phyloP scores from a whole-genome alignment of 169 alveolate genomes.

The Theileria orientalis region DNA sequence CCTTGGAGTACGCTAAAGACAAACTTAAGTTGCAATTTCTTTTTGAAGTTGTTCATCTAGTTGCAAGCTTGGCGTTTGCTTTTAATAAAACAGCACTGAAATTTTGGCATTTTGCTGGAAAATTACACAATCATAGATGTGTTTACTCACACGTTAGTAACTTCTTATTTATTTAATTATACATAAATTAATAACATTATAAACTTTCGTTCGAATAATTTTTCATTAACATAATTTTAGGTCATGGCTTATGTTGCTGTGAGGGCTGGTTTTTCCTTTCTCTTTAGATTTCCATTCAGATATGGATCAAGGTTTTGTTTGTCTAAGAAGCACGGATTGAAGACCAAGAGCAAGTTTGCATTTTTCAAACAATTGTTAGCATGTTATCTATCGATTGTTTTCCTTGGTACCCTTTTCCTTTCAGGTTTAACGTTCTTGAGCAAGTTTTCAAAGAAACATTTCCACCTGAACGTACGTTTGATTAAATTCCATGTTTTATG shows the following conservation, averaged over 20 bases:
- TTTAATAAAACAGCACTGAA: neutral
- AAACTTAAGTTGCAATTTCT: neutral
- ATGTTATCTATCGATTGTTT: neutral
- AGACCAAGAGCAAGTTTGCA: neutral
- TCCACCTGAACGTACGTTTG: neutral
- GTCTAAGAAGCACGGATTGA: neutral
- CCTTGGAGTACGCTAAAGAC: neutral
- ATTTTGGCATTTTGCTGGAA: neutral
- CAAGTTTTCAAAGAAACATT: neutral
- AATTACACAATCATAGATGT: neutral
- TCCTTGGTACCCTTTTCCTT: neutral
- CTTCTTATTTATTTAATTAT: neutral
- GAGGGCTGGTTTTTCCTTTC: neutral
- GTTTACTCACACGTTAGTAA: neutral
- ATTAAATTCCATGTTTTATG: neutral
- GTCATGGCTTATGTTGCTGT: neutral
- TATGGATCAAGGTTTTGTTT: neutral
- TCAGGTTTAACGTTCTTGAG: neutral
- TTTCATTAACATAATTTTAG: slow-evolving; percentile 1
- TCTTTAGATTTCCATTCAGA: neutral
- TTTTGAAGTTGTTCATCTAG: neutral
- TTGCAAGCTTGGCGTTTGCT: neutral
- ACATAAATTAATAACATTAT: too few species aligned
- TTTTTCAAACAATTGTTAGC: neutral
- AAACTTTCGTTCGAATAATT: neutral